Conservation (phyloP, 2,329 filamentous ascomycete genomes). For the Blumeria hordei region DNA sequence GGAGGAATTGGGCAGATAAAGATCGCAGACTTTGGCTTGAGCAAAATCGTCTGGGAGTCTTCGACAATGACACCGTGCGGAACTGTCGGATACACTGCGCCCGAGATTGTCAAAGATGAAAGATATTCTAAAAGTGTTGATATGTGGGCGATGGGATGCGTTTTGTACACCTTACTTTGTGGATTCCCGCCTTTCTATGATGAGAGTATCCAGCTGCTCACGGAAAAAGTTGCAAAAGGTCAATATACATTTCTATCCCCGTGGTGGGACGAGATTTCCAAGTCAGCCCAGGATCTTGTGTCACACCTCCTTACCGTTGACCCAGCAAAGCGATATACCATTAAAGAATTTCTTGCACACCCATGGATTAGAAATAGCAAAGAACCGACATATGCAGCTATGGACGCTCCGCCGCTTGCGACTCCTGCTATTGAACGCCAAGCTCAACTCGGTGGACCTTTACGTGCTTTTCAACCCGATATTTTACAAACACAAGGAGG, state of each 20-base stretch:
- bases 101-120: conserved; percentile 97
- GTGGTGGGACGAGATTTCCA: conserved; percentile 98
- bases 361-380: conserved; percentile 66
- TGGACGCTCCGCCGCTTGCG: conserved; percentile 47
- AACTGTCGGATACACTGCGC: conserved; percentile 91
- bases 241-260: conserved; percentile 95
- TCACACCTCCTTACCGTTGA: conserved; percentile 85
- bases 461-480: conserved; percentile 31
- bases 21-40: conserved; percentile 92
- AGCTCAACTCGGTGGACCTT: conserved; percentile 11
- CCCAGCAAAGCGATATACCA: conserved; percentile 83
- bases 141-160: conserved; percentile 97
- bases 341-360: conserved; percentile 77
- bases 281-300: conserved; percentile 80
- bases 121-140: conserved; percentile 96
- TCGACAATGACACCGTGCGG: conserved; percentile 99
- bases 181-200: conserved; percentile 98
- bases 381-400: conserved; percentile 40
- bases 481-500: conserved; percentile 35
- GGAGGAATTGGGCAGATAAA: conserved; percentile 91
- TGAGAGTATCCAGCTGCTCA: conserved; percentile 88
- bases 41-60: conserved; percentile 94
- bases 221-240: conserved; percentile 88
- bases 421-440: conserved; percentile 29
- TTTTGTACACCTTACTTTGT: conserved; percentile 87